A percentile compares a stretch with the other conserved stretches of the same genome.
Conservation (phyloP, 1,284 basidiomycete species). For the Hypsizygus ulmarius region DNA sequence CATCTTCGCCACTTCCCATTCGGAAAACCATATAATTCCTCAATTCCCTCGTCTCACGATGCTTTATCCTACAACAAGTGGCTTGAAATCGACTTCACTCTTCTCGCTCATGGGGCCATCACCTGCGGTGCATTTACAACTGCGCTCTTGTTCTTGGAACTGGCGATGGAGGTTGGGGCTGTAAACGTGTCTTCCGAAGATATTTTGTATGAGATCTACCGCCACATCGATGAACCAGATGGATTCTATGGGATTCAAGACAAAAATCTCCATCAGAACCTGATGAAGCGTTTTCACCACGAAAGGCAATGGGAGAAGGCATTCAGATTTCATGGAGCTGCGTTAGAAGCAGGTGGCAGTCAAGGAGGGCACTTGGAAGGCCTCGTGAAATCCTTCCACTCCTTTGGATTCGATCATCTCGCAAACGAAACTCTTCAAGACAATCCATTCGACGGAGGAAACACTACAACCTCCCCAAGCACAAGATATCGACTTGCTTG, state of each 20-base stretch:
- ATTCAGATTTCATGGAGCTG: conserved; percentile 86
- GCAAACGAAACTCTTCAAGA: conserved; percentile 63
- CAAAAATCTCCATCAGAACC: conserved; percentile 70
- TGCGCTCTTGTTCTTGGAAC: conserved; percentile 86
- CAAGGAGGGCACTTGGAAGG: conserved; percentile 47
- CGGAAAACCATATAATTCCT: conserved; percentile 17
- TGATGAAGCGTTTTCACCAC: conserved; percentile 86
- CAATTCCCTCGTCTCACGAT: conserved; percentile 29
- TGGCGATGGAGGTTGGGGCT: conserved; percentile 58
- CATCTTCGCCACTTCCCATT: conserved; percentile 73
- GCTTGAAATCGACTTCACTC: conserved; percentile 75
- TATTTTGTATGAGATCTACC: conserved; percentile 89
- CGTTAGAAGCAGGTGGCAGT: conserved; percentile 58
- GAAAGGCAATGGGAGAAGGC: conserved; percentile 92
- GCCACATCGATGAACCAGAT: conserved; percentile 94
- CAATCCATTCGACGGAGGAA: conserved; percentile 32
- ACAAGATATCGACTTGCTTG: conserved; percentile 82
- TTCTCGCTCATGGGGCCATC: conserved; percentile 76
- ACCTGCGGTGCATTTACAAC: conserved; percentile 84
- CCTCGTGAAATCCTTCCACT: conserved; percentile 75
- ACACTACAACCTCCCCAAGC: conserved; percentile 38
- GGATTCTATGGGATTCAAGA: conserved; percentile 93
- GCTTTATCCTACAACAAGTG: conserved; percentile 76
- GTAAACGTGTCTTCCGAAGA: conserved; percentile 45
- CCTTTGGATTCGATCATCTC: conserved; percentile 84